phyloP scores from a whole-genome alignment of 306 rosid species.

The Sicyos baderoa region DNA sequence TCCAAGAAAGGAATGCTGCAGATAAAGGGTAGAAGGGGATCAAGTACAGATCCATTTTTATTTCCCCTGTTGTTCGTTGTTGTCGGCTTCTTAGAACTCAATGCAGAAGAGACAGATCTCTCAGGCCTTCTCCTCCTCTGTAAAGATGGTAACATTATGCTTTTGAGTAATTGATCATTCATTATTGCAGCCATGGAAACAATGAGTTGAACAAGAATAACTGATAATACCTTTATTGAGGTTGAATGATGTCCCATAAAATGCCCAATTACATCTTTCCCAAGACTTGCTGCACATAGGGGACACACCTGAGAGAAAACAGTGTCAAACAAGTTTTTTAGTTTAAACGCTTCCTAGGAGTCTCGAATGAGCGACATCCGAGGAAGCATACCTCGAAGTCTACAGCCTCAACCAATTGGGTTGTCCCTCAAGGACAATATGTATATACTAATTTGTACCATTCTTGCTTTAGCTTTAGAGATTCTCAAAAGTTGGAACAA shows the following conservation, averaged over 20 bases:
- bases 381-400: no score
- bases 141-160: not conserved
- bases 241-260: conserved; percentile 49
- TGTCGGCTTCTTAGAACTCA: conserved; percentile 41
- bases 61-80: conserved; percentile 34
- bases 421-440: no score
- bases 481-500: not conserved
- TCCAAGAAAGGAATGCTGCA: conserved; percentile 34
- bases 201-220: not conserved
- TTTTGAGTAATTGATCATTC: not conserved
- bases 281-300: conserved; percentile 66
- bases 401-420: no score
- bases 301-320: conserved; percentile 75
- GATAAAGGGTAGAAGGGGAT: conserved; percentile 73
- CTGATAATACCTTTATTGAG: conserved; percentile 54
- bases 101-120: conserved; percentile 42
- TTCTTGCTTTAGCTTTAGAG: conserved; percentile 8
- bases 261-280: conserved; percentile 62
- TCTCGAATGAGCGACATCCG: no score
- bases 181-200: conserved; percentile 3
- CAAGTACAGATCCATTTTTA: conserved; percentile 44
- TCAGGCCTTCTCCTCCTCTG: conserved; percentile 65
- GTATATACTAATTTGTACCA: not conserved
- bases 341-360: no score
- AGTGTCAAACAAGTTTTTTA: no score